Base-by-base conservation (phyloP, 2,329 filamentous ascomycete genomes). In the Mycogone perniciosa region DNA sequence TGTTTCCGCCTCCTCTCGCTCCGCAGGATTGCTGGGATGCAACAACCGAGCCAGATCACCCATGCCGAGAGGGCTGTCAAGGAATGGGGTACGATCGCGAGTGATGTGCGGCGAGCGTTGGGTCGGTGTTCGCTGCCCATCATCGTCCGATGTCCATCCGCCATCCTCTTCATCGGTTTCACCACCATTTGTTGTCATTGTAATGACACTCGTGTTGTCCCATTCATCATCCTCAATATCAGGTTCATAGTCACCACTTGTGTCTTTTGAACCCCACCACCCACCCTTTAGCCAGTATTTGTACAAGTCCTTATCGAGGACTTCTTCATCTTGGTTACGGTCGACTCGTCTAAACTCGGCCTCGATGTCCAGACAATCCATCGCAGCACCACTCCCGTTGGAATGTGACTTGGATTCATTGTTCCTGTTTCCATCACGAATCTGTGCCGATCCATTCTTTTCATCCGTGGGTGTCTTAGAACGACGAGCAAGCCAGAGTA, bases 261-360 rank as follows among this genome's bases (percentile, higher is more conserved):
- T 76, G 64, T 97, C 92, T 31, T 84, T 76, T 11, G 85, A 84
- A 1, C 92, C 91, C 84, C 89, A 96, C 72, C 88, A 88, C 6
- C 88, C 89, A 20, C 89, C 89, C 48, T 77, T 75, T 47, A 86
- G 82, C 87, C 89, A 97, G 81, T 91, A 93, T 31, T 76, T 75
- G 65, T 96, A 97, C 2, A 96, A 71, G 52, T 82, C 84, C 2
- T 78, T 76, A 56, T 92, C 86, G 2, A 96, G 73, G 37, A 81
- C 79, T 30, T 79, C 77, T 59, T 93, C 87, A 38, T 82, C 61
- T 62, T 69, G 64, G 48, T 64, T 61, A 9, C 58, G 58, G 6
- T 65, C 50, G 44, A 82, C 76, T 48, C 80, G 80, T 57, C 88
- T 81, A 58, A 91, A 83, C 64, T 93, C 88, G 1, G 74, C 76